These are phyloP conservation scores for Sistotremastrum suecicum DNA, from an alignment of 768 basidiomycete genomes.

Conservation along the genomic window DNA sequence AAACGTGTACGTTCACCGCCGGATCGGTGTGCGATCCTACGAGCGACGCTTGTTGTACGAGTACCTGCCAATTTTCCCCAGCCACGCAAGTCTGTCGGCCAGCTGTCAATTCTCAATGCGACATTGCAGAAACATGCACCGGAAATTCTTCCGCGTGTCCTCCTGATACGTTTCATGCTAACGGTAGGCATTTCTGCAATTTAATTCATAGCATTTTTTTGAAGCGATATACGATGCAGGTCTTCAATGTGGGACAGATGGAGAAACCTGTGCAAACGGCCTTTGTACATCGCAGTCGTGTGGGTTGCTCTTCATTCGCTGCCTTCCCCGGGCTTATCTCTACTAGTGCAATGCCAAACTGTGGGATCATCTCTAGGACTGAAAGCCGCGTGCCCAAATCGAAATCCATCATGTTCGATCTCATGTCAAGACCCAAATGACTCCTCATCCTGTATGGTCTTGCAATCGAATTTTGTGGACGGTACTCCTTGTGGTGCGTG, in stretches of 20 bases:
- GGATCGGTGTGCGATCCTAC: constrained; percentile 69
- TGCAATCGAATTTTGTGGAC: constrained; percentile 60
- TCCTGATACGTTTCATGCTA: constrained; percentile 39
- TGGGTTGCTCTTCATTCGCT: constrained; percentile 15
- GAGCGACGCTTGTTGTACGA: constrained; percentile 64
- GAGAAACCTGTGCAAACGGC: constrained; percentile 63
- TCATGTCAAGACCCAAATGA: constrained; percentile 61
- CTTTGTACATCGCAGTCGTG: constrained; percentile 60
- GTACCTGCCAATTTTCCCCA: constrained; percentile 54
- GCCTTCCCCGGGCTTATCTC: constrained; percentile 5
- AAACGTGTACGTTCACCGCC: constrained; percentile 58
- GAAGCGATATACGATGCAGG: constrained; percentile 22
- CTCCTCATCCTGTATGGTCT: constrained; percentile 47
- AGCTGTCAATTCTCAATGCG: constrained; percentile 50
- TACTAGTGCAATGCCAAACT: constrained; percentile 56
- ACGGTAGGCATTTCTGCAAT: constrained; percentile 30
- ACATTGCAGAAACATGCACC: constrained; percentile 59
- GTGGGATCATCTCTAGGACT: constrained; percentile 63
- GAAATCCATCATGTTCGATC: constrained; percentile 54
- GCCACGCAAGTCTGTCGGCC: constrained; percentile 57
- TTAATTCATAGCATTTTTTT: not conserved
- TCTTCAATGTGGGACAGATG: constrained; percentile 46
- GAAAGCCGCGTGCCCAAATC: constrained; percentile 47
- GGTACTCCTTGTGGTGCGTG: constrained; percentile 71
- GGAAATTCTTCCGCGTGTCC: constrained; percentile 67